These are phyloP conservation scores for Hypoxylon lienhwacheense DNA, from an alignment of 495 filamentous ascomycete species.

Conservation along the genomic window DNA sequence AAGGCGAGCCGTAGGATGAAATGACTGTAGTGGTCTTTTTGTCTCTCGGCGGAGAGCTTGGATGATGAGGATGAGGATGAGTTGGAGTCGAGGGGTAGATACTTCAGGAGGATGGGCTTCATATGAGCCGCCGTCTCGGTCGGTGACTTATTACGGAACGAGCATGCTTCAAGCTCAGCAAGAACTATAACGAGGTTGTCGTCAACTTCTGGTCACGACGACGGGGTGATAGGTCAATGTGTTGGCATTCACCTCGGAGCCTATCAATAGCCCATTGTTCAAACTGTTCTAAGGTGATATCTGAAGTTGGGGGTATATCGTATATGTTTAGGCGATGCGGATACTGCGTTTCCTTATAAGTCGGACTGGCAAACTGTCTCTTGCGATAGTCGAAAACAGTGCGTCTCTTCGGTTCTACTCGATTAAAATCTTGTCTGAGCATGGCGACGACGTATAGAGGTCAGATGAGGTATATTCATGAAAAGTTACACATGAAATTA, in stretches of 20 bases:
- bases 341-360: slow-evolving; percentile 75
- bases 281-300: slow-evolving; percentile 96
- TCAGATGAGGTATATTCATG: not conserved
- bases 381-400: slow-evolving; percentile 75
- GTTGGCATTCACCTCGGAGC: slow-evolving; percentile 62
- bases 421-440: slow-evolving; percentile 69
- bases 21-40: slow-evolving; percentile 97
- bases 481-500: no score
- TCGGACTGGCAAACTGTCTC: slow-evolving; percentile 76
- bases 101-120: slow-evolving; percentile 78
- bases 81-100: slow-evolving; percentile 80
- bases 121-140: slow-evolving; percentile 80
- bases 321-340: slow-evolving; percentile 92
- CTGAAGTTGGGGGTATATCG: slow-evolving; percentile 79
- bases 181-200: slow-evolving; percentile 61
- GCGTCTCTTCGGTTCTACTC: slow-evolving; percentile 82
- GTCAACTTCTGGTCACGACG: slow-evolving; percentile 12
- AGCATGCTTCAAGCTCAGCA: slow-evolving; percentile 92
- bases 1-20: slow-evolving; percentile 97
- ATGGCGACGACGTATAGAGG: slow-evolving; percentile 50
- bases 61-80: slow-evolving; percentile 60
- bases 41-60: slow-evolving; percentile 69
- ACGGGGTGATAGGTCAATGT: not conserved
- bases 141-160: slow-evolving; percentile 84
- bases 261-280: slow-evolving; percentile 99